A percentile compares a stretch with the other conserved stretches of the same genome.
Conservation (phyloP, 805 yeast species). For the Ogataea zsoltii region DNA sequence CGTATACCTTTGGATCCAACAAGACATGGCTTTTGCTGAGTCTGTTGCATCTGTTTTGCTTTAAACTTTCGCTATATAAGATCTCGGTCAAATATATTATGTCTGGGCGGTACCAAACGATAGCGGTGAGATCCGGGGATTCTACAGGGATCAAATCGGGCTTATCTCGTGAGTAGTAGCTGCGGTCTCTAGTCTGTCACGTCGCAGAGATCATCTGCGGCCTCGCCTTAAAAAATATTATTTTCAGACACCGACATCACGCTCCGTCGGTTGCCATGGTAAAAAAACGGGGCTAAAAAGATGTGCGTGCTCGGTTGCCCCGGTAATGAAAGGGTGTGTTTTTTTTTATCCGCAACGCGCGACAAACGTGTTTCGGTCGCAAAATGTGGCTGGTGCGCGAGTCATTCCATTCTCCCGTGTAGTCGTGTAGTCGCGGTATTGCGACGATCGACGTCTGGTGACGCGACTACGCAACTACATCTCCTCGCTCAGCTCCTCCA, state of each 20-base stretch:
- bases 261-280: neutral
- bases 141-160: no score
- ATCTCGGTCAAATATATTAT: neutral
- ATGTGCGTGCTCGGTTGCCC: conserved; percentile 1
- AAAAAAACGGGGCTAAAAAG: neutral
- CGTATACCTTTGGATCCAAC: neutral
- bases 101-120: no score
- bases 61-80: neutral
- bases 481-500: conserved; percentile 49
- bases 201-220: no score
- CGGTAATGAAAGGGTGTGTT: conserved; percentile 2
- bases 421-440: no score
- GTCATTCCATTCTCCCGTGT: no score
- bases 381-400: neutral
- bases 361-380: neutral
- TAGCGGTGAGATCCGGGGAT: no score
- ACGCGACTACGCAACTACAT: no score
- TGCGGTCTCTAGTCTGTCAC: no score
- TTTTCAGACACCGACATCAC: conserved; percentile 1
- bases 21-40: no score
- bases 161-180: no score
- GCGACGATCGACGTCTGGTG: conserved; percentile 5
- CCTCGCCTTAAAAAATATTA: neutral
- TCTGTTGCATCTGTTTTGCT: no score
- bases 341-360: neutral